These are phyloP conservation scores for Jackrogersella multiformis DNA, from an alignment of 495 filamentous ascomycete genomes.

Conservation along the genomic window DNA sequence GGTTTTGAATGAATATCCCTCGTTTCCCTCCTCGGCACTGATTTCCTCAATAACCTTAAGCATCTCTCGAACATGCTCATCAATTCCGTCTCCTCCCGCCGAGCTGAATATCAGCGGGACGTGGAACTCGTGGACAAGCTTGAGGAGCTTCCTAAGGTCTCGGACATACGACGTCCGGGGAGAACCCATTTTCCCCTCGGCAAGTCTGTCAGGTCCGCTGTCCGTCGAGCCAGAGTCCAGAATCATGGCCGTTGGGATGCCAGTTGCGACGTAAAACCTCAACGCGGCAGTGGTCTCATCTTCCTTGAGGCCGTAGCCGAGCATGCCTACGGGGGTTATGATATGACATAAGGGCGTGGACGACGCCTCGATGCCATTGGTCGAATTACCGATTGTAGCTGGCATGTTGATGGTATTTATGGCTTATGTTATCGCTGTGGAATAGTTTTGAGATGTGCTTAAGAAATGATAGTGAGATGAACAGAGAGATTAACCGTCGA, in stretches of 20 bases:
- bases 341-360: slow-evolving; percentile 48
- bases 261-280: slow-evolving; percentile 40
- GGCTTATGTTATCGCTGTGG: neutral
- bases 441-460: neutral
- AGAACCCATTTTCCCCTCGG: slow-evolving; percentile 48
- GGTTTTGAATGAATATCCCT: slow-evolving; percentile 51
- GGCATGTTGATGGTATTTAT: slow-evolving; percentile 20
- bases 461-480: neutral
- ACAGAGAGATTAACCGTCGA: neutral
- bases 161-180: slow-evolving; percentile 50
- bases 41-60: slow-evolving; percentile 49
- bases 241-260: slow-evolving; percentile 55
- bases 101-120: slow-evolving; percentile 58
- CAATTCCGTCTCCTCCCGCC: slow-evolving; percentile 59
- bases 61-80: slow-evolving; percentile 56
- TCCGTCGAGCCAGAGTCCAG: slow-evolving; percentile 62
- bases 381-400: neutral
- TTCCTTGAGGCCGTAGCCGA: slow-evolving; percentile 59
- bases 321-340: slow-evolving; percentile 59
- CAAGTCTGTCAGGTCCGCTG: slow-evolving; percentile 57
- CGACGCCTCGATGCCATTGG: slow-evolving; percentile 12
- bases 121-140: slow-evolving; percentile 40
- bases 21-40: slow-evolving; percentile 41
- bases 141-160: slow-evolving; percentile 53
- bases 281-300: slow-evolving; percentile 41